Percentiles rank a stretch among this genome's conserved stretches.
These are phyloP conservation scores for Beauveria brongniartii DNA, from an alignment of 2,329 filamentous ascomycete genomes.

Conservation along the genomic window DNA sequence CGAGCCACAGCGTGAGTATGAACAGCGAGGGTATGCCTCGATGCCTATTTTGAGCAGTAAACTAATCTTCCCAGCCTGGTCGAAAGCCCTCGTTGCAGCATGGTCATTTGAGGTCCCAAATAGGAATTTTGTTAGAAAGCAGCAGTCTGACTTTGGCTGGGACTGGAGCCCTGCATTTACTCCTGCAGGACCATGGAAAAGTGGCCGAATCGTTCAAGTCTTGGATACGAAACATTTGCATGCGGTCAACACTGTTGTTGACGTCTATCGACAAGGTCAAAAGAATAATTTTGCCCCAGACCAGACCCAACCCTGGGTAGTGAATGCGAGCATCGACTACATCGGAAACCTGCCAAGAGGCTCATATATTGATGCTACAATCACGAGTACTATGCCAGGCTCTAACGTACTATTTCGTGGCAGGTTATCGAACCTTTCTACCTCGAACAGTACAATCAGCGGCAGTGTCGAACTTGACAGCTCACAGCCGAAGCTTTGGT, in stretches of 20 bases:
- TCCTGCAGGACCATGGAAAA: constrained; percentile 56
- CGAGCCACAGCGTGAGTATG: background rate
- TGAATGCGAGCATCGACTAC: constrained; percentile 54
- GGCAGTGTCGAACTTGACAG: constrained; percentile 37
- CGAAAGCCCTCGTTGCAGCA: background rate
- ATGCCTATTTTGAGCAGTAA: background rate
- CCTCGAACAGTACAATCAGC: constrained; percentile 35
- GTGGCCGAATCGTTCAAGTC: constrained; percentile 48
- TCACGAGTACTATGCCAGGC: constrained; percentile 34
- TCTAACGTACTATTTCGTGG: background rate
- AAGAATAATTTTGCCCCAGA: constrained; percentile 50
- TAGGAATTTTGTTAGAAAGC: constrained; percentile 39
- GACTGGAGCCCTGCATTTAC: constrained; percentile 55
- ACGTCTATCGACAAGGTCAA: constrained; percentile 51
- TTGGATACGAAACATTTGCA: constrained; percentile 28
- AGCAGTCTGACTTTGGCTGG: constrained; percentile 58
- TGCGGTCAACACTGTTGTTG: constrained; percentile 41
- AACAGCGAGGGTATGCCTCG: background rate
- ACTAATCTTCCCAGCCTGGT: background rate
- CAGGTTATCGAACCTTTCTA: constrained; percentile 32
- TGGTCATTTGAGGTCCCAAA: constrained; percentile 6
- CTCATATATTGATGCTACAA: constrained; percentile 27
- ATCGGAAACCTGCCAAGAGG: constrained; percentile 40
- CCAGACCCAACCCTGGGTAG: constrained; percentile 48
- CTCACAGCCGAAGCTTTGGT: constrained; percentile 47